These are phyloP conservation scores for Pseudogymnoascus sp. DNA, from an alignment of 2,329 filamentous ascomycete genomes.

Conservation along the genomic window DNA sequence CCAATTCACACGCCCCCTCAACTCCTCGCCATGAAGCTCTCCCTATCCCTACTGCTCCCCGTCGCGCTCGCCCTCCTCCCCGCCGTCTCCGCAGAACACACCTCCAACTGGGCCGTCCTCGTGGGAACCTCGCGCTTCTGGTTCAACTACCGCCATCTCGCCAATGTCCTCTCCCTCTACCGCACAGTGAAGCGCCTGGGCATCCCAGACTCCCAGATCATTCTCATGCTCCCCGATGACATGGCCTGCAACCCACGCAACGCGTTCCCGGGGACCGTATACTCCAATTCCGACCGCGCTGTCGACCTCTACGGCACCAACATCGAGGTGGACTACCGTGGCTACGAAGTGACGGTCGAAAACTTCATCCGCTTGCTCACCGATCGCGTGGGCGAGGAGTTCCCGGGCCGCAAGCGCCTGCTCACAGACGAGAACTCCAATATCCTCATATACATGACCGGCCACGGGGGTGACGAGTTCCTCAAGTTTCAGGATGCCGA, in stretches of 20 bases:
- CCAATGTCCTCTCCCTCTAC: conserved; percentile 95
- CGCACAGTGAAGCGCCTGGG: conserved; percentile 96
- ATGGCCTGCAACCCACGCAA: conserved; percentile 99
- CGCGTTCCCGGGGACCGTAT: conserved; percentile 93
- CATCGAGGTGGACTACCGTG: conserved; percentile 96
- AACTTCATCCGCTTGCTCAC: conserved; percentile 96
- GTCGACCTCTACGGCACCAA: conserved; percentile 97
- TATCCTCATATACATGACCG: conserved; percentile 98
- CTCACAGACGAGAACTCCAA: conserved; percentile 94
- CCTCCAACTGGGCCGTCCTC: conserved; percentile 98
- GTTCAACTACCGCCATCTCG: conserved; percentile 99
- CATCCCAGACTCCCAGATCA: conserved; percentile 97
- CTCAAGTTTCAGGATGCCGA: conserved; percentile 97
- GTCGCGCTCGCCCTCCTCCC: conserved; percentile 38
- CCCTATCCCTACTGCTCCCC: conserved; percentile 42
- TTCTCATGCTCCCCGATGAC: conserved; percentile 99
- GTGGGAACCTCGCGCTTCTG: conserved; percentile 98
- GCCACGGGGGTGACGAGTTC: conserved; percentile 95
- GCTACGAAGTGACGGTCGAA: conserved; percentile 97
- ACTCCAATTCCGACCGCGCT: conserved; percentile 94
- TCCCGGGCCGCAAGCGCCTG: conserved; percentile 87
- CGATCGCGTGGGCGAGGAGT: conserved; percentile 88
- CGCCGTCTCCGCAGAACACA: conserved; percentile 61
- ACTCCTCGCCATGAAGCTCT: conserved; percentile 43
- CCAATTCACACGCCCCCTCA: not conserved